Conservation (phyloP, 768 basidiomycete species). For the Ephemerocybe angulata region DNA sequence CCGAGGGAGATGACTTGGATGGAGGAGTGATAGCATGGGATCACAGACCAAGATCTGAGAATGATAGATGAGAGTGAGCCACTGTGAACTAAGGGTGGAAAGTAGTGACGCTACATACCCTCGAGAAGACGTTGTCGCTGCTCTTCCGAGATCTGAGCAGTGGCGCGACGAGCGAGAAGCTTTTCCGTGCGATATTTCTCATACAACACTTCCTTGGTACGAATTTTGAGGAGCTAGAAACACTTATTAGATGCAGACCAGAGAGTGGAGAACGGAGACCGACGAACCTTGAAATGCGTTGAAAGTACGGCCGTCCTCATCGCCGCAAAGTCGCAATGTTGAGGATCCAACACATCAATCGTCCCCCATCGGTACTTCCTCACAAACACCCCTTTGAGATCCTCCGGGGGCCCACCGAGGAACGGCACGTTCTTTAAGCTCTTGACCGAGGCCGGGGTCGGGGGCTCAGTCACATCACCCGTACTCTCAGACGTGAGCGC, state of each 20-base stretch:
- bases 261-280: not conserved
- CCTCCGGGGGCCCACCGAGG: slow-evolving; percentile 56
- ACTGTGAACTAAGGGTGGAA: not conserved
- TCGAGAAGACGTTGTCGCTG: slow-evolving; percentile 69
- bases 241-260: slow-evolving; percentile 5
- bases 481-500: slow-evolving; percentile 16
- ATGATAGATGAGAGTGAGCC: slow-evolving; percentile 1
- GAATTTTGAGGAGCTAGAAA: slow-evolving; percentile 68
- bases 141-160: slow-evolving; percentile 71
- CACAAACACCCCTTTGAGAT: slow-evolving; percentile 70
- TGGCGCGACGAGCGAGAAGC: slow-evolving; percentile 80
- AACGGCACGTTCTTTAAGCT: slow-evolving; percentile 37
- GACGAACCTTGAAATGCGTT: slow-evolving; percentile 76
- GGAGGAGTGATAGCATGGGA: slow-evolving; percentile 6
- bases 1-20: not conserved
- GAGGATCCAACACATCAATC: slow-evolving; percentile 80
- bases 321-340: slow-evolving; percentile 84
- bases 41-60: slow-evolving; percentile 22
- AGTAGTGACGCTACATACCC: slow-evolving; percentile 41
- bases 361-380: slow-evolving; percentile 87
- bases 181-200: slow-evolving; percentile 93
- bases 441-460: slow-evolving; percentile 35
- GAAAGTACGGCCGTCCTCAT: slow-evolving; percentile 80
- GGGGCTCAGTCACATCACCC: slow-evolving; percentile 24
- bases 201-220: slow-evolving; percentile 87